Conservation (phyloP, 2,329 filamentous ascomycete species). For the Emergomyces pasteurianus region DNA sequence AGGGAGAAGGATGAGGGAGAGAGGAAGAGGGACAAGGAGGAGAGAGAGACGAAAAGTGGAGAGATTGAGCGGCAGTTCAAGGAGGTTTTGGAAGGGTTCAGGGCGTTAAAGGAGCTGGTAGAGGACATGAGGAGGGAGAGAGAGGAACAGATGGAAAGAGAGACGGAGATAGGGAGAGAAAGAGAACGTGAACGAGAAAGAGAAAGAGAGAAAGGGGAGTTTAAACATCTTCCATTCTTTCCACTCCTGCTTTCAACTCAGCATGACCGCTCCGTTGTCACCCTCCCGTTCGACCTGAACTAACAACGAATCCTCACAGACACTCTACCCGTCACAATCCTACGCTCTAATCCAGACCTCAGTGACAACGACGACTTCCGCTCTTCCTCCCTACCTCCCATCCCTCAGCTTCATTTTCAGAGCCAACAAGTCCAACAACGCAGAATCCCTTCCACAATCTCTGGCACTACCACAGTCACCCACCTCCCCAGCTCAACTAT, state of each 20-base stretch:
- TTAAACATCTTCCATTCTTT: not conserved
- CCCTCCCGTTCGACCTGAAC: not conserved
- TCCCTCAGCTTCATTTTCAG: not conserved
- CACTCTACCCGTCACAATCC: not conserved
- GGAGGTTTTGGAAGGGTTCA: not conserved
- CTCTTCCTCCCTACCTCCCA: not conserved
- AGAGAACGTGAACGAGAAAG: no score
- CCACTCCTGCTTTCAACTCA: not conserved
- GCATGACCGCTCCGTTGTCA: not conserved
- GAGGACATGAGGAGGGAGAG: not conserved
- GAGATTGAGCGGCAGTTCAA: not conserved
- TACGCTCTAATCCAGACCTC: not conserved
- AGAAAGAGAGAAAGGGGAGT: not conserved
- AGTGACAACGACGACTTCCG: not conserved
- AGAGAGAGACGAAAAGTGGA: not conserved
- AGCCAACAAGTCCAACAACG: not conserved
- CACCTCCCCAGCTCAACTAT: not conserved
- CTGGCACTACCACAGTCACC: constrained; percentile 3
- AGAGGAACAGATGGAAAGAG: not conserved
- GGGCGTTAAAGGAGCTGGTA: constrained; percentile 3
- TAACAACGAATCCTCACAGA: not conserved
- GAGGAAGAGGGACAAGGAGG: not conserved
- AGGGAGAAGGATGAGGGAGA: not conserved
- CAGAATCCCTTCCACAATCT: constrained; percentile 5
- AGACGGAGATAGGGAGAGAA: not conserved